A percentile compares a stretch with the other conserved stretches of the same genome.
These are phyloP conservation scores for Blastobotrys mokoenaii DNA, from an alignment of 805 yeast genomes.

Conservation along the genomic window DNA sequence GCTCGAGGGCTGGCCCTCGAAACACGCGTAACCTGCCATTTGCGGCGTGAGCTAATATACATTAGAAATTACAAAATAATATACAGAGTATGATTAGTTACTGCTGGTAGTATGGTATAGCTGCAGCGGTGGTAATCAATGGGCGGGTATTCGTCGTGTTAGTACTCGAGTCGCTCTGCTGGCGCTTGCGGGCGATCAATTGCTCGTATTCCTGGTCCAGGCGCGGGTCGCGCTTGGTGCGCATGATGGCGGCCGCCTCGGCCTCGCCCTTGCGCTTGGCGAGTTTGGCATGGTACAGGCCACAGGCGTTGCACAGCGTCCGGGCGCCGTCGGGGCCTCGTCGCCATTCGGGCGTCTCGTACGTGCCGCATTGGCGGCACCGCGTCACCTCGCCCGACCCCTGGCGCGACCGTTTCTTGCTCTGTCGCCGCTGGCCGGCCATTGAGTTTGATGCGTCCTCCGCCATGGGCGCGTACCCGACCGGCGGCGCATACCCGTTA, in stretches of 20 bases:
- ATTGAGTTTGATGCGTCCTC: neutral
- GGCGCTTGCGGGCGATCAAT: neutral
- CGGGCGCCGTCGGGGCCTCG: slow-evolving; percentile 72
- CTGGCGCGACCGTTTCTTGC: slow-evolving; percentile 11
- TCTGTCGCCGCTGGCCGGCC: slow-evolving; percentile 9
- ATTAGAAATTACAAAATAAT: too few species aligned
- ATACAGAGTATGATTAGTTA: too few species aligned
- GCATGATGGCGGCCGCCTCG: slow-evolving; percentile 38
- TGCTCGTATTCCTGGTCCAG: neutral
- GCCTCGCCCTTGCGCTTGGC: slow-evolving; percentile 49
- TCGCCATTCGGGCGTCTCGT: slow-evolving; percentile 76
- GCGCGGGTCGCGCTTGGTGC: slow-evolving; percentile 7
- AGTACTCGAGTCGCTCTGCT: neutral
- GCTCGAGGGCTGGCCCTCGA: too few species aligned
- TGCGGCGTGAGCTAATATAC: too few species aligned
- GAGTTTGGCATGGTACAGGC: slow-evolving; percentile 62
- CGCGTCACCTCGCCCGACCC: slow-evolving; percentile 16
- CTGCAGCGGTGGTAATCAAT: neutral
- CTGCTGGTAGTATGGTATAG: neutral
- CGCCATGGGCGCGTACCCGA: slow-evolving; percentile 1
- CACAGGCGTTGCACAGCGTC: slow-evolving; percentile 78
- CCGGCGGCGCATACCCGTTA: neutral
- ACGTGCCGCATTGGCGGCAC: slow-evolving; percentile 44
- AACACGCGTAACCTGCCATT: too few species aligned
- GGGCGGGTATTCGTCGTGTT: neutral